phyloP scores from a whole-genome alignment of 331 rosid genomes.

The Stylosanthes scabra region DNA sequence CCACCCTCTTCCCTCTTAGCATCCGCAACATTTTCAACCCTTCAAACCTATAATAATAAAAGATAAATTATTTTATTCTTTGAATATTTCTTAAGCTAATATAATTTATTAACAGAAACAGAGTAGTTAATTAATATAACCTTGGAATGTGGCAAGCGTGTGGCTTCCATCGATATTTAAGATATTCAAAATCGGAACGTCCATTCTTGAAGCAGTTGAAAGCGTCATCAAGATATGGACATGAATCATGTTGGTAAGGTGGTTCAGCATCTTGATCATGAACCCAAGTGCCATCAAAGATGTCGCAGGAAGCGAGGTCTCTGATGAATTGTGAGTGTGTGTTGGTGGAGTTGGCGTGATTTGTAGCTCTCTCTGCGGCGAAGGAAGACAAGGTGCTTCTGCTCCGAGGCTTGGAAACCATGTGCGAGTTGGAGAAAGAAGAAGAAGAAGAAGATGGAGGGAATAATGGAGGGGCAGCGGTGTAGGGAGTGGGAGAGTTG shows the following conservation, averaged over 20 bases:
- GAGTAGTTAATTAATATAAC: constrained; percentile 3
- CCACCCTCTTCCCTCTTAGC: constrained; percentile 47
- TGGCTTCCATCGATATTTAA: constrained; percentile 47
- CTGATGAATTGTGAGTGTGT: neutral
- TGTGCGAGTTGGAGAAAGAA: neutral
- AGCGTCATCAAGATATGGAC: constrained; percentile 45
- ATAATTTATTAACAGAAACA: neutral
- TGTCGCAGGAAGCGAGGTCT: constrained; percentile 48
- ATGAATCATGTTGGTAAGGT: constrained; percentile 34
- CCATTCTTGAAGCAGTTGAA: constrained; percentile 57
- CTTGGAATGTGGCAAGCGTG: constrained; percentile 46
- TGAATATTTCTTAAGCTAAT: neutral
- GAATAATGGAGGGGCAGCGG: neutral
- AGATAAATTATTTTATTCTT: too few species aligned
- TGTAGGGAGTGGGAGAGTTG: neutral
- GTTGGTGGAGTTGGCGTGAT: neutral
- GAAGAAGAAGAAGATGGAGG: neutral
- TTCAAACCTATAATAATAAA: constrained; percentile 40
- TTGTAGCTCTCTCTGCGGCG: constrained; percentile 24
- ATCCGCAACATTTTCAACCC: constrained; percentile 44
- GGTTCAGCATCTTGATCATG: constrained; percentile 26
- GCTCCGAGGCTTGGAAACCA: neutral
- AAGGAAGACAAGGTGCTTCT: constrained; percentile 23
- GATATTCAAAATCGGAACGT: constrained; percentile 36
- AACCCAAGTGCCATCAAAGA: constrained; percentile 49